Percentiles rank a stretch among this genome's conserved stretches.
Evolutionary conservation across 2,329 filamentous ascomycete species (phyloP).

Genomic region (Zopfia rhizophila): DNA sequence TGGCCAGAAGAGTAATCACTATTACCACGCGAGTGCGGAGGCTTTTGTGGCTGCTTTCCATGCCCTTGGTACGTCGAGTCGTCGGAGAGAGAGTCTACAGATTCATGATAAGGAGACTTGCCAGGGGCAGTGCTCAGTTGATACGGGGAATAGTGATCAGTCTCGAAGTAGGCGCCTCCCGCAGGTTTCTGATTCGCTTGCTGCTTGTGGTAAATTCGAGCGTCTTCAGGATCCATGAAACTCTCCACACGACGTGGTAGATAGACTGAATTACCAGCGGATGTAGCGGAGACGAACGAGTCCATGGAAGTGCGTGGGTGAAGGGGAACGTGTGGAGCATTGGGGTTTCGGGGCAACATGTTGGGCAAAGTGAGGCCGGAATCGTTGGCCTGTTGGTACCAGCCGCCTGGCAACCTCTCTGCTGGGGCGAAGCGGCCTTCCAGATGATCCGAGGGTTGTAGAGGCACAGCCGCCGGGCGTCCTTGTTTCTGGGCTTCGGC

Average conservation of each 20-base stretch:
- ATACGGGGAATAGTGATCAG: conserved; percentile 41
- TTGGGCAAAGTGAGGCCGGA: conserved; percentile 69
- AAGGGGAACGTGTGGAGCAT: conserved; percentile 58
- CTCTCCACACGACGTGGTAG: conserved; percentile 76
- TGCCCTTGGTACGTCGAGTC: conserved; percentile 47
- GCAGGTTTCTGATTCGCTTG: conserved; percentile 61
- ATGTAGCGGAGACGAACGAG: conserved; percentile 69
- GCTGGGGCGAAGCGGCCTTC: conserved; percentile 83
- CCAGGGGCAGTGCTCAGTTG: conserved; percentile 30
- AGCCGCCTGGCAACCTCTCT: conserved; percentile 73
- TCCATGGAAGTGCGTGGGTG: conserved; percentile 73
- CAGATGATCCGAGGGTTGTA: conserved; percentile 78
- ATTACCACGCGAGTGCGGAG: conserved; percentile 34
- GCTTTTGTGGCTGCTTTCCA: conserved; percentile 33
- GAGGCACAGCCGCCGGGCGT: conserved; percentile 64
- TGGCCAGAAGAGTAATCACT: conserved; percentile 31
- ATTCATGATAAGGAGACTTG: conserved; percentile 46
- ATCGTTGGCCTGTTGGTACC: conserved; percentile 76
- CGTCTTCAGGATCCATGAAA: conserved; percentile 82
- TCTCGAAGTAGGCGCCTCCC: conserved; percentile 55
- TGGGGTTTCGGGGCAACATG: conserved; percentile 57
- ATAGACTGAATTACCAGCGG: conserved; percentile 69
- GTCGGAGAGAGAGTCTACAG: conserved; percentile 48
- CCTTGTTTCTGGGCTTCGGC: conserved; percentile 62
- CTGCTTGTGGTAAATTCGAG: conserved; percentile 76